Evolutionary conservation across 345 rosid genomes (phyloP).

Genomic region (Aquilaria yunnanensis): DNA sequence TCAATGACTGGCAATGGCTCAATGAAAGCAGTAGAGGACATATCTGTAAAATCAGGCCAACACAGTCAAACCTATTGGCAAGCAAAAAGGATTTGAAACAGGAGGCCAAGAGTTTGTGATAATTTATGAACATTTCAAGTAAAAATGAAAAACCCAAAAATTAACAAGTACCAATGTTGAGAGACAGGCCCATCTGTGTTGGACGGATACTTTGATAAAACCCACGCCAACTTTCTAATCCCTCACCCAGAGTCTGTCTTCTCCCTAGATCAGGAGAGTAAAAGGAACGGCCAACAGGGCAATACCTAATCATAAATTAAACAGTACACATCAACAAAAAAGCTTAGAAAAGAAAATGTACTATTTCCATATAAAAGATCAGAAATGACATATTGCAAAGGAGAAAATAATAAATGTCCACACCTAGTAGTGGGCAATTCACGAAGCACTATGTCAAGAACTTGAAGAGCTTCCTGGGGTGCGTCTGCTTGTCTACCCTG

Average conservation of each 20-base stretch:
- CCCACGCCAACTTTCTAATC: constrained; percentile 97
- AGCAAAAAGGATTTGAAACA: not conserved
- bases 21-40: constrained; percentile 96
- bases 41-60: constrained; percentile 38
- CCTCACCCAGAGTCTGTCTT: constrained; percentile 81
- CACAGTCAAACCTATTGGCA: not conserved
- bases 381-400: not conserved
- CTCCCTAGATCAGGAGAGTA: constrained; percentile 81
- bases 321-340: not conserved
- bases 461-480: constrained; percentile 97
- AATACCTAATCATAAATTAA: constrained; percentile 41
- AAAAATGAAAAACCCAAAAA: constrained; percentile 11
- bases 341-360: not conserved
- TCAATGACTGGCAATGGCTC: constrained; percentile 81
- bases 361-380: no score
- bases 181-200: constrained; percentile 88
- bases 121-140: not conserved
- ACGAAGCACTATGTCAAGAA: constrained; percentile 94
- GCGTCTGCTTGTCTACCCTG: constrained; percentile 92
- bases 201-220: constrained; percentile 97
- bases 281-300: constrained; percentile 89
- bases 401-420: constrained; percentile 10
- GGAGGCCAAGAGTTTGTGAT: not conserved
- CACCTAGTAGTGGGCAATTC: constrained; percentile 82
- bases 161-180: constrained; percentile 57